Percentiles rank a stretch among this genome's conserved stretches.
These are phyloP conservation scores for Fusarium nematophilum DNA, from an alignment of 2,329 filamentous ascomycete genomes.

Conservation along the genomic window DNA sequence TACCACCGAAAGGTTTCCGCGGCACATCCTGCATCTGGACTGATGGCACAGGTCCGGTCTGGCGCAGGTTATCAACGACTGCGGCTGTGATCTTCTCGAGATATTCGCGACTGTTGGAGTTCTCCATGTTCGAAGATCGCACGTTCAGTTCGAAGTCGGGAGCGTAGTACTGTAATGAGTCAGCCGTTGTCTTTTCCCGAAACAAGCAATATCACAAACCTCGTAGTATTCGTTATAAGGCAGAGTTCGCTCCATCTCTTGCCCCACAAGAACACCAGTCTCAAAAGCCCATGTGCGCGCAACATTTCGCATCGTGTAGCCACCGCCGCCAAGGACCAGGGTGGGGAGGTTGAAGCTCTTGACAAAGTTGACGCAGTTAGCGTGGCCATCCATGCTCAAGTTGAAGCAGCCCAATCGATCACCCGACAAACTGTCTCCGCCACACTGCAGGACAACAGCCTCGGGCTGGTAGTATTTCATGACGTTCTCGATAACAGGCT, in stretches of 20 bases:
- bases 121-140: constrained; percentile 88
- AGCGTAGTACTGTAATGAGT: constrained; percentile 79
- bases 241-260: constrained; percentile 82
- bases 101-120: constrained; percentile 86
- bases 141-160: constrained; percentile 93
- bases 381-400: constrained; percentile 94
- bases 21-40: constrained; percentile 89
- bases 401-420: constrained; percentile 98
- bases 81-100: constrained; percentile 84
- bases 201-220: constrained; percentile 56
- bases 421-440: constrained; percentile 92
- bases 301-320: constrained; percentile 97
- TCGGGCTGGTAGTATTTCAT: constrained; percentile 90
- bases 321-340: constrained; percentile 93
- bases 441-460: constrained; percentile 95
- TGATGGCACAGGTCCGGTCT: constrained; percentile 86
- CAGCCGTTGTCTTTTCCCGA: constrained; percentile 24
- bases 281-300: constrained; percentile 98
- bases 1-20: constrained; percentile 69
- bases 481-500: constrained; percentile 86
- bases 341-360: constrained; percentile 87
- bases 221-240: constrained; percentile 98
- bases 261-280: constrained; percentile 87
- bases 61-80: constrained; percentile 86
- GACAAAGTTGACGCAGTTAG: constrained; percentile 91